Conservation (phyloP, 768 basidiomycete species). For the Lactarius akahatsu region DNA sequence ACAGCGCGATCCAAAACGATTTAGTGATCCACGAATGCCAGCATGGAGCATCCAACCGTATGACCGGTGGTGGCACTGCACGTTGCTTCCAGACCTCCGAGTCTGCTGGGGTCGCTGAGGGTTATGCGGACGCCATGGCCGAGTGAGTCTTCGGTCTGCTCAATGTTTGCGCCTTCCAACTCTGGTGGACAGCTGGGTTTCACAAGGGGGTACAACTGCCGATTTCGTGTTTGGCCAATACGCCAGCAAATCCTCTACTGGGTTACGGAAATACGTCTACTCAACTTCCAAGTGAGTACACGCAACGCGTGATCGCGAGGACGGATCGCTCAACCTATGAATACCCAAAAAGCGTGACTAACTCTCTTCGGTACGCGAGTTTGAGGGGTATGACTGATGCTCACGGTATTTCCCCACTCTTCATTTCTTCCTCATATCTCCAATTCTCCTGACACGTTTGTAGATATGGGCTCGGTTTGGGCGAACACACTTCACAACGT, state of each 20-base stretch:
- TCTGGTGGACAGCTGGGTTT: slow-evolving; percentile 34
- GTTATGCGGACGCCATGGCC: slow-evolving; percentile 37
- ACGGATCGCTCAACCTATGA: slow-evolving; percentile 8
- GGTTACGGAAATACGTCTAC: slow-evolving; percentile 59
- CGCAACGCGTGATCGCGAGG: slow-evolving; percentile 31
- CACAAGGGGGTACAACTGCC: slow-evolving; percentile 40
- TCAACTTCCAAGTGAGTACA: slow-evolving; percentile 48
- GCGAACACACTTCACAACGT: slow-evolving; percentile 45
- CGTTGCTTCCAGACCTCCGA: slow-evolving; percentile 63
- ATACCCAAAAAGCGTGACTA: slow-evolving; percentile 31
- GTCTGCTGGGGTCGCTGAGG: slow-evolving; percentile 51
- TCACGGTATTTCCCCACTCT: slow-evolving; percentile 41
- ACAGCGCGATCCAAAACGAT: slow-evolving; percentile 65
- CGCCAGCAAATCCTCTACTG: slow-evolving; percentile 49
- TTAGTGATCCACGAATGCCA: slow-evolving; percentile 49
- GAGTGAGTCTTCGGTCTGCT: slow-evolving; percentile 24
- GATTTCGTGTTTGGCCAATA: slow-evolving; percentile 49
- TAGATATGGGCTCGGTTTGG: slow-evolving; percentile 59
- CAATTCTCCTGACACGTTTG: slow-evolving; percentile 1
- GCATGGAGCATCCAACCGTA: slow-evolving; percentile 33
- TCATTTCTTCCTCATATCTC: not conserved
- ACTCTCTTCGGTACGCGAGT: slow-evolving; percentile 46
- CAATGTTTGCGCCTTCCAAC: slow-evolving; percentile 12
- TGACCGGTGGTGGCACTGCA: slow-evolving; percentile 50
- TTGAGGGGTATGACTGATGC: slow-evolving; percentile 44